Percentiles rank a stretch among this genome's conserved stretches.
These are phyloP conservation scores for Xylaria nigripes DNA, from an alignment of 495 filamentous ascomycete species.

Conservation along the genomic window DNA sequence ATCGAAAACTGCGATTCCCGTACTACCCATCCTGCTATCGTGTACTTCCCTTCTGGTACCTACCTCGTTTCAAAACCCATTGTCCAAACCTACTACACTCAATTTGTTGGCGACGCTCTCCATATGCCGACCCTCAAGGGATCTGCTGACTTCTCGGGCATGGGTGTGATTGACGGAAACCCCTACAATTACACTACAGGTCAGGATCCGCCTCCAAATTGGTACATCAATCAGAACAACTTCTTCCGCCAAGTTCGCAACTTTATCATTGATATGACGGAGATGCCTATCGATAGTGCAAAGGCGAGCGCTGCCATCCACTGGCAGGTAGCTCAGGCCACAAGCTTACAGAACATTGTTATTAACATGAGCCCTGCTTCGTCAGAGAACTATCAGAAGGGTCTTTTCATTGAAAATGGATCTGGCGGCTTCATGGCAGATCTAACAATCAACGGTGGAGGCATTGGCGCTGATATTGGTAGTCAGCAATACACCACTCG, in stretches of 20 bases:
- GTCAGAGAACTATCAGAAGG: slow-evolving; percentile 68
- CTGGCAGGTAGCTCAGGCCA: slow-evolving; percentile 97
- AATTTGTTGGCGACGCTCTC: slow-evolving; percentile 66
- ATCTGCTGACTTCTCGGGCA: slow-evolving; percentile 61
- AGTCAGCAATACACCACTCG: slow-evolving; percentile 94
- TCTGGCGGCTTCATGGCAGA: slow-evolving; percentile 84
- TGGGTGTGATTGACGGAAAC: slow-evolving; percentile 84
- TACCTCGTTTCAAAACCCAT: slow-evolving; percentile 64
- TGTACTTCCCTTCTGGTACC: slow-evolving; percentile 76
- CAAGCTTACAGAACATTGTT: slow-evolving; percentile 79
- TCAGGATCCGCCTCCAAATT: slow-evolving; percentile 43
- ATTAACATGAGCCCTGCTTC: slow-evolving; percentile 80
- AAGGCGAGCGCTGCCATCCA: slow-evolving; percentile 72
- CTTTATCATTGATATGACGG: slow-evolving; percentile 79
- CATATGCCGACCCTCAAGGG: slow-evolving; percentile 72
- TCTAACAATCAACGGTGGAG: slow-evolving; percentile 79
- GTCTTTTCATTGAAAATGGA: slow-evolving; percentile 97
- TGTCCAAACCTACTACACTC: slow-evolving; percentile 69
- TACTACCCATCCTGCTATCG: slow-evolving; percentile 65
- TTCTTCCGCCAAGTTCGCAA: slow-evolving; percentile 97
- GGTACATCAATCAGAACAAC: slow-evolving; percentile 93
- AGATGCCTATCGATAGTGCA: slow-evolving; percentile 42
- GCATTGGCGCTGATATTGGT: slow-evolving; percentile 76
- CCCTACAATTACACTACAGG: slow-evolving; percentile 52
- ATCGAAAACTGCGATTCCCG: slow-evolving; percentile 69